Evolutionary conservation across 2,329 filamentous ascomycete genomes (phyloP), one percentile per base, ranked within the genome.

Genomic region (Calonectria henricotiae): DNA sequence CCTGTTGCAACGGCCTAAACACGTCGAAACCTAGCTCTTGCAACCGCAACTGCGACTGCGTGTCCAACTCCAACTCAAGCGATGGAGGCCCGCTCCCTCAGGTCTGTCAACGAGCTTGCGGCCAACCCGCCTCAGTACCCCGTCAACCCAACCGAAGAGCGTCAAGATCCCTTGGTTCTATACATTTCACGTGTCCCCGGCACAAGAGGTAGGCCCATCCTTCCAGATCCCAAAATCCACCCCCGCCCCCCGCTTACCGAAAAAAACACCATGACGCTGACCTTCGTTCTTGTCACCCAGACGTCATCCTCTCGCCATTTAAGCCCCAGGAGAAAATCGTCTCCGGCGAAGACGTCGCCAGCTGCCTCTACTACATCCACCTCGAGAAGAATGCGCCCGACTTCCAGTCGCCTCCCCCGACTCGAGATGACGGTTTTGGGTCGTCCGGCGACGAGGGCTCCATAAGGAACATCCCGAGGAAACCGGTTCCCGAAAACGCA

Each of bases 111-210:
- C 74, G 85, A 89, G 47, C 89, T 98, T 72, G 96, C 96, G 72
- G 89, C 93, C 62, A 94, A 97, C 78, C 96, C 96, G 47, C 96
- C 96, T 55, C 89, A 91, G 76, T 96, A 97, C 81, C 94, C 94
- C 61, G 89, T 92, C 77, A 94, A 94, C 79, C 93, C 94, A 5
- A 89, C 91, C 3, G 91, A 92, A 75, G 85, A 88, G 76, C 89
- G 86, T 72, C 89, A 92, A 72, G 90, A 94, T 61, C 91, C 94
- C 4, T 82, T 98, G 62, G 91, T 92, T 2, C 88, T 99, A 46
- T 99, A 99, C 83, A 97, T 99, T 74, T 94, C 96, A 41, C 88
- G 96, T 74, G 96, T 99, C 0, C 96, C 96, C 1, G 96, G 96
- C 25, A 97, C 93, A 73, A 90, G 91, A 91, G 94, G 94, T 95